Base-by-base conservation (phyloP, 2,329 filamentous ascomycete species). In the Hypoxylon sp. region DNA sequence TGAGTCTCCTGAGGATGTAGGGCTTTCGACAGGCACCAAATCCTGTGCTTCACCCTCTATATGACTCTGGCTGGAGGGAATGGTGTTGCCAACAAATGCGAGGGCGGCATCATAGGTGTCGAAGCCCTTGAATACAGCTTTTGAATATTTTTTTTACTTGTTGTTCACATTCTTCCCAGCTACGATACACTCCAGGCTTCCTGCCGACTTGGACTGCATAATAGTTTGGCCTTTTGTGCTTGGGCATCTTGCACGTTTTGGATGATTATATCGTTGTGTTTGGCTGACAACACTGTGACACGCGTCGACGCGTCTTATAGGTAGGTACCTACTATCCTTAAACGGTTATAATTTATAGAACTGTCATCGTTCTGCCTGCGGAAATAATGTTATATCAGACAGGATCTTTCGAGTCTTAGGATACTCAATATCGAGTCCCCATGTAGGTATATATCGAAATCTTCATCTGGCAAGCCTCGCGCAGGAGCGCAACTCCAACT, bases 191-290 rank as follows among this genome's bases (percentile, higher is more conserved):
- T 3, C 73, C 73, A 1, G 52, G 67, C 49, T 61, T 46, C 23
- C 70, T 69, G 9, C 73, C 73, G 36, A 52, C 36, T 10, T 61
- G 69, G n/a, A 75, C 73, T 2, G 65, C 73, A 21, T 75, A 74
- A 58, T 67, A 73, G n/a, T 21, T 66, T 43, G 55, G 19, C 7
- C 36, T 41, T 36, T 56, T 63, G 14, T 51, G 65, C 28, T 68
- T 63, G 14, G 51, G 48, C 59, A 68, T 70, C 9, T 50, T 25
- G 41, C 60, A 9, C 52, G 7, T 62, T 48, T 30, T 52, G 11
- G 17, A 38, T 50, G 19, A 28, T 17, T 50, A 11, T 23, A 41
- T 43, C 17, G 9, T 11, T 17, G 17, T 21, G 7, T 43, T 9
- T 4, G 38, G 21, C 38, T 21, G 38, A 21, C 17, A 21, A 46